phyloP scores from a whole-genome alignment of 2,329 filamentous ascomycete species.

The Xylariaceae sp. region DNA sequence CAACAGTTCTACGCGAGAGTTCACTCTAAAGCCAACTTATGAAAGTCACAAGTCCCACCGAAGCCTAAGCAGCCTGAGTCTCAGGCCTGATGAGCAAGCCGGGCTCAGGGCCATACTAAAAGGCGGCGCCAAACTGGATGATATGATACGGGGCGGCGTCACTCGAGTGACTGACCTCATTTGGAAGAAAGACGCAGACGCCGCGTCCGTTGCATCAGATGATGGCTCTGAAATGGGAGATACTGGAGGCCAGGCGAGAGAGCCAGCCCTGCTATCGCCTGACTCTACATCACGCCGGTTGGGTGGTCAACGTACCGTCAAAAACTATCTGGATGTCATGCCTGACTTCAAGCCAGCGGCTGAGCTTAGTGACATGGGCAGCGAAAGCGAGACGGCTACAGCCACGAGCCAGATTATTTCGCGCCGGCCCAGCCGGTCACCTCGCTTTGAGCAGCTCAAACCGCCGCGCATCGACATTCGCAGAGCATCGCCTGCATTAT shows the following conservation, averaged over 20 bases:
- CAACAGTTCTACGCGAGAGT: constrained; percentile 36
- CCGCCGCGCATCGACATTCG: constrained; percentile 45
- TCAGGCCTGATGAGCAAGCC: constrained; percentile 42
- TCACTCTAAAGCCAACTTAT: constrained; percentile 34
- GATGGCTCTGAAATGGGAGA: constrained; percentile 46
- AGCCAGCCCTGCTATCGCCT: constrained; percentile 33
- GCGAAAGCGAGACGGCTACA: constrained; percentile 15
- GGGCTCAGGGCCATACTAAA: constrained; percentile 73
- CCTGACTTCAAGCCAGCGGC: constrained; percentile 41
- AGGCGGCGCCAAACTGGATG: constrained; percentile 62
- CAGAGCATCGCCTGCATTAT: constrained; percentile 35
- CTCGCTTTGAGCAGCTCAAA: constrained; percentile 44
- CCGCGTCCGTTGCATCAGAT: constrained; percentile 37
- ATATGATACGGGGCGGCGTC: constrained; percentile 57
- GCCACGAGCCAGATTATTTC: constrained; percentile 19
- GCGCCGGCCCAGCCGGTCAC: constrained; percentile 36
- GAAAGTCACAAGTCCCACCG: constrained; percentile 45
- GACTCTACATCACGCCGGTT: constrained; percentile 29
- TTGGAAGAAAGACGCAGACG: constrained; percentile 47
- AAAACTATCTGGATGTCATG: constrained; percentile 48
- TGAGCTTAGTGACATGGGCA: constrained; percentile 23
- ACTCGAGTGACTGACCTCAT: constrained; percentile 53
- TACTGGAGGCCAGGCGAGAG: constrained; percentile 35
- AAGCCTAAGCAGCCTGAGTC: constrained; percentile 45
- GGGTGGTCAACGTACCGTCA: constrained; percentile 31